Evolutionary conservation across 2,329 filamentous ascomycete genomes (phyloP).

Genomic region (Xylaria sp.): DNA sequence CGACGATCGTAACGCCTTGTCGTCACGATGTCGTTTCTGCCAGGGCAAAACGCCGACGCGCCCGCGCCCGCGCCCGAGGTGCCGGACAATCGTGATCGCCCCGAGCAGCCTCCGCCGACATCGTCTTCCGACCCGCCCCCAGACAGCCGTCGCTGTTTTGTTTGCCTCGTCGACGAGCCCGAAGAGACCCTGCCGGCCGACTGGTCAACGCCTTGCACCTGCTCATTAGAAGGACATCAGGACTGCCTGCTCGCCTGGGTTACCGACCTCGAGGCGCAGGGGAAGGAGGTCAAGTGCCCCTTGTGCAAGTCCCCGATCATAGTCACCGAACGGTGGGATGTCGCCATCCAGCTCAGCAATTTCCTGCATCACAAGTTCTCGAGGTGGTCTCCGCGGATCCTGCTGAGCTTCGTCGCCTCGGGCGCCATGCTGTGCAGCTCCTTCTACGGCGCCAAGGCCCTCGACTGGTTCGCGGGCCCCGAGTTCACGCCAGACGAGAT

Average conservation of each 20-base stretch:
- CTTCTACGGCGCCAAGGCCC: slow-evolving; percentile 55
- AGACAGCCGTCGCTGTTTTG: slow-evolving; percentile 57
- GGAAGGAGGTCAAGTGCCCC: slow-evolving; percentile 76
- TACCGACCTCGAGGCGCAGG: slow-evolving; percentile 75
- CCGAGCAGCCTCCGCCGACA: background rate
- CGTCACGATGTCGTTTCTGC: slow-evolving; percentile 15
- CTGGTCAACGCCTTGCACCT: slow-evolving; percentile 90
- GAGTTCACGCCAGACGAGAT: slow-evolving; percentile 33
- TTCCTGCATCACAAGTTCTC: slow-evolving; percentile 58
- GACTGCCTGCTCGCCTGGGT: slow-evolving; percentile 83
- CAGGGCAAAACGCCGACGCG: slow-evolving; percentile 4
- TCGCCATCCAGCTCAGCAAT: slow-evolving; percentile 69
- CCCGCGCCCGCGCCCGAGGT: slow-evolving; percentile 20
- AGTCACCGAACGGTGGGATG: slow-evolving; percentile 74
- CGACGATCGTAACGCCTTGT: background rate
- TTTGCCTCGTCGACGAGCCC: slow-evolving; percentile 62
- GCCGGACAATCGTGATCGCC: slow-evolving; percentile 12
- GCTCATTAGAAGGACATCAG: slow-evolving; percentile 89
- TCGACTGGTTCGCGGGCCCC: slow-evolving; percentile 56
- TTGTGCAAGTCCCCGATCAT: slow-evolving; percentile 85
- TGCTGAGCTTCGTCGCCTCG: slow-evolving; percentile 61
- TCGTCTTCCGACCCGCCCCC: slow-evolving; percentile 23
- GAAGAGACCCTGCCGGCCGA: slow-evolving; percentile 50
- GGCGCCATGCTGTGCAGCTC: slow-evolving; percentile 56
- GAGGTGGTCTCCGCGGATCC: slow-evolving; percentile 61